These are phyloP conservation scores for Polytolypa hystricis DNA, from an alignment of 2,329 filamentous ascomycete genomes.

Conservation along the genomic window DNA sequence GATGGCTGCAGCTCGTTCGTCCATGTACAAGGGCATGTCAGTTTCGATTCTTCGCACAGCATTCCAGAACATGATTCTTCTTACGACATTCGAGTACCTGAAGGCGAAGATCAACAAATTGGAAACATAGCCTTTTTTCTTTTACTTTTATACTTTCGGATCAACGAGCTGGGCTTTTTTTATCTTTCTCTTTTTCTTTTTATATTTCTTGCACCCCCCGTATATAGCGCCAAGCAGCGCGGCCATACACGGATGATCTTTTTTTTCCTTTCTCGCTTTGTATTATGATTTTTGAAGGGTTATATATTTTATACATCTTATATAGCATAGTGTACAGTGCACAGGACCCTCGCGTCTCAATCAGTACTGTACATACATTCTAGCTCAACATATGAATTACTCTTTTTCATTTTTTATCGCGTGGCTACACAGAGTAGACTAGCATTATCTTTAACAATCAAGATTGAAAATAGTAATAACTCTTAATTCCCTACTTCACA, in stretches of 20 bases:
- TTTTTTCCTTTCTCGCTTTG: background rate
- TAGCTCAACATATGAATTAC: too few relatives aligned
- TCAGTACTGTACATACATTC: too few relatives aligned
- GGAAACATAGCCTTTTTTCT: conserved; percentile 14
- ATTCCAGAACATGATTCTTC: conserved; percentile 39
- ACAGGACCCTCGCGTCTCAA: too few relatives aligned
- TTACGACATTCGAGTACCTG: conserved; percentile 37
- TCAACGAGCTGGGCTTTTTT: conserved; percentile 1
- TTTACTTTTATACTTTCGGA: background rate
- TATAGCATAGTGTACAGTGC: too few relatives aligned
- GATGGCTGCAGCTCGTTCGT: conserved; percentile 29
- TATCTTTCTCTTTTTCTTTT: conserved; percentile 8
- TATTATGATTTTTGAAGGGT: too few relatives aligned
- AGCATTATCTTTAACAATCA: too few relatives aligned
- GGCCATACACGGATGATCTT: background rate
- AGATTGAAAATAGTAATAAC: too few relatives aligned
- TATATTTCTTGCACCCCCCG: conserved; percentile 5
- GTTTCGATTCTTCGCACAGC: conserved; percentile 36
- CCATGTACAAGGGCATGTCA: conserved; percentile 39
- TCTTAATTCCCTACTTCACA: too few relatives aligned
- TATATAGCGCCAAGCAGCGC: too few relatives aligned
- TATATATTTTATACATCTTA: too few relatives aligned
- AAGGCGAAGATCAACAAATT: conserved; percentile 34
- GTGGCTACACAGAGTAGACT: too few relatives aligned
- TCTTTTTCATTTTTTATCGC: too few relatives aligned